phyloP scores from a whole-genome alignment of 768 basidiomycete species.

The Trametes cinnabarina region DNA sequence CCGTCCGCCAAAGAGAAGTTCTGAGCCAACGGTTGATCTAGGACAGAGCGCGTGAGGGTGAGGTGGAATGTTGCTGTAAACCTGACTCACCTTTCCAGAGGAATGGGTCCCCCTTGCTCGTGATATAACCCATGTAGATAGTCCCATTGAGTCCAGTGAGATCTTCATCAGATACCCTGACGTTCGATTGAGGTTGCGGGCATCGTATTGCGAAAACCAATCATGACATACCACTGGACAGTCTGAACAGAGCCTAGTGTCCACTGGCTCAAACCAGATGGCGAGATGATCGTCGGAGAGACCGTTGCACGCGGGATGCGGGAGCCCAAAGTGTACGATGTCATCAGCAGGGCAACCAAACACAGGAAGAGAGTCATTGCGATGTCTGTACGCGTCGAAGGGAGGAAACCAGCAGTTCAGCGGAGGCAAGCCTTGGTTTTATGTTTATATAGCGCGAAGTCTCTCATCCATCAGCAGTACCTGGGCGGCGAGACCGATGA shows the following conservation, averaged over 20 bases:
- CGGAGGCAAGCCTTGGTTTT: background rate
- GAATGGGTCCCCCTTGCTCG: background rate
- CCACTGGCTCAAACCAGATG: background rate
- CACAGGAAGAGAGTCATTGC: background rate
- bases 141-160: background rate
- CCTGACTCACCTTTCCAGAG: background rate
- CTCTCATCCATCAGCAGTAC: background rate
- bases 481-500: background rate
- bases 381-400: background rate
- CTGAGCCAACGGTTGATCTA: background rate
- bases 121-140: background rate
- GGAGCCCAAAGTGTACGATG: no score
- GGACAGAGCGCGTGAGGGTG: background rate
- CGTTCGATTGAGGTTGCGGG: background rate
- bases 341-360: background rate
- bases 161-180: background rate
- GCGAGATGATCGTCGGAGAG: background rate
- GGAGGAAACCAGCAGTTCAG: background rate
- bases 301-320: background rate
- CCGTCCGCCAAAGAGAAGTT: background rate
- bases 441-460: background rate
- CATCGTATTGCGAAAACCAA: background rate
- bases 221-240: background rate
- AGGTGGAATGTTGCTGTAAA: background rate
- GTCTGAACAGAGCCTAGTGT: background rate